Evolutionary conservation across 352 stramenopile genomes (phyloP).

Genomic region (Phytophthora parvispora): DNA sequence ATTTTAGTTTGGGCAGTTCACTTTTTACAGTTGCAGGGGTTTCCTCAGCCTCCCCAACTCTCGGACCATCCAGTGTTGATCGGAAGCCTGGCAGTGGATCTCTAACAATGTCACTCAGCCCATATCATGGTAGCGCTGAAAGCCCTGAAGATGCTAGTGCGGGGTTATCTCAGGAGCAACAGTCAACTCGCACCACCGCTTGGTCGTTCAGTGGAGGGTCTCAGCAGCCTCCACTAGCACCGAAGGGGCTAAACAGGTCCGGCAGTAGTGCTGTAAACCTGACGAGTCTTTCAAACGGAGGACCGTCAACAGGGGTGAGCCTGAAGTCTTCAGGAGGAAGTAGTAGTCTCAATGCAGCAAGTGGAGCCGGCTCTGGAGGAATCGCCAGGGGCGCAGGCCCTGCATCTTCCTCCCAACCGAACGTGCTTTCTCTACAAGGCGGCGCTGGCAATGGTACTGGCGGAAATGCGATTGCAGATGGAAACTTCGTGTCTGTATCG

Average conservation of each 20-base stretch:
- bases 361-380: slow-evolving; percentile 11
- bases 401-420: slow-evolving; percentile 31
- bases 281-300: slow-evolving; percentile 21
- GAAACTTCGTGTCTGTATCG: slow-evolving; percentile 51
- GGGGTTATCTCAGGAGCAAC: slow-evolving; percentile 19
- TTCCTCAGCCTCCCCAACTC: slow-evolving; percentile 22
- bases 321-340: slow-evolving; percentile 31
- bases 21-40: slow-evolving; percentile 71
- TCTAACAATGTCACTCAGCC: slow-evolving; percentile 33
- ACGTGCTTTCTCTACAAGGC: slow-evolving; percentile 26
- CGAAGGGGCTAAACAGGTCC: slow-evolving; percentile 36
- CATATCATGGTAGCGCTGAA: slow-evolving; percentile 29
- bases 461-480: slow-evolving; percentile 13
- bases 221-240: slow-evolving; percentile 45
- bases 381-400: slow-evolving; percentile 27
- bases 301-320: slow-evolving; percentile 11
- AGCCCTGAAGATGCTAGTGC: slow-evolving; percentile 24
- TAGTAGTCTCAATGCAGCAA: slow-evolving; percentile 37
- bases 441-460: slow-evolving; percentile 3
- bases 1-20: slow-evolving; percentile 65
- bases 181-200: slow-evolving; percentile 24
- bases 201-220: slow-evolving; percentile 39
- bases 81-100: slow-evolving; percentile 25
- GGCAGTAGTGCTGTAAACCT: slow-evolving; percentile 35
- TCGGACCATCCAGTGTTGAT: slow-evolving; percentile 28